Evolutionary conservation across 768 basidiomycete genomes (phyloP).

Genomic region (Sporobolomyces roseus): DNA sequence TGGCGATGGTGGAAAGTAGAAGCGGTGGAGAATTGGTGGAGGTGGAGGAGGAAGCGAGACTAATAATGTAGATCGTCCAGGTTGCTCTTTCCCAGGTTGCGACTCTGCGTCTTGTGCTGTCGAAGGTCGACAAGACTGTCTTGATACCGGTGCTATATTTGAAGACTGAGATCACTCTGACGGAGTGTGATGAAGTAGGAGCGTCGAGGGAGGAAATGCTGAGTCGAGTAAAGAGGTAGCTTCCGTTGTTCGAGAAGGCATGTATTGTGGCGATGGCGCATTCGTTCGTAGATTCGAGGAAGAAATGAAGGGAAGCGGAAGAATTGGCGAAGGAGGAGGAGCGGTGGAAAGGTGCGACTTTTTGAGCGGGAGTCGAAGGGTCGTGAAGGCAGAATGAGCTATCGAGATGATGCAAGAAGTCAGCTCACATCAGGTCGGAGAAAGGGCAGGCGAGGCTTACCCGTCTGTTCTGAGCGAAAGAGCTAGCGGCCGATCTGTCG

Average conservation of each 20-base stretch:
- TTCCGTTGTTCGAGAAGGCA: conserved; percentile 18
- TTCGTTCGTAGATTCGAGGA: not conserved
- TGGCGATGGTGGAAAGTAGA: not conserved
- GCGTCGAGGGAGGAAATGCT: not conserved
- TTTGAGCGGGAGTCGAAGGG: not conserved
- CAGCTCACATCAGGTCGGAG: not conserved
- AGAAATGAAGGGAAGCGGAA: not conserved
- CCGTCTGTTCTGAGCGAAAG: not conserved
- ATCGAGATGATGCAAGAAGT: not conserved
- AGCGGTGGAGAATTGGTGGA: not conserved
- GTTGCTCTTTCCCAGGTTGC: conserved; percentile 16
- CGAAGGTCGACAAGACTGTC: not conserved
- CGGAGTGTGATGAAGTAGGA: not conserved
- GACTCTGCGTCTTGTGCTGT: not conserved
- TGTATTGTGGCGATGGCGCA: not conserved
- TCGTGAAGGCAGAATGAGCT: not conserved
- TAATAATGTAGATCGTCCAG: not conserved
- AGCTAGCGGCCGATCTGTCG: not conserved
- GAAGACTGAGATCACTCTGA: not conserved
- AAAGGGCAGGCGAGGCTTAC: not conserved
- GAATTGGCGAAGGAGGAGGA: not conserved
- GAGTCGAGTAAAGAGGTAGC: not conserved
- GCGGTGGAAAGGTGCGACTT: not conserved
- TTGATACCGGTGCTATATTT: not conserved
- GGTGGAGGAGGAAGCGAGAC: not conserved